A percentile compares a stretch with the other conserved stretches of the same genome.
Evolutionary conservation across 2,329 filamentous ascomycete genomes (phyloP).

Genomic region (Cladophialophora psammophila): DNA sequence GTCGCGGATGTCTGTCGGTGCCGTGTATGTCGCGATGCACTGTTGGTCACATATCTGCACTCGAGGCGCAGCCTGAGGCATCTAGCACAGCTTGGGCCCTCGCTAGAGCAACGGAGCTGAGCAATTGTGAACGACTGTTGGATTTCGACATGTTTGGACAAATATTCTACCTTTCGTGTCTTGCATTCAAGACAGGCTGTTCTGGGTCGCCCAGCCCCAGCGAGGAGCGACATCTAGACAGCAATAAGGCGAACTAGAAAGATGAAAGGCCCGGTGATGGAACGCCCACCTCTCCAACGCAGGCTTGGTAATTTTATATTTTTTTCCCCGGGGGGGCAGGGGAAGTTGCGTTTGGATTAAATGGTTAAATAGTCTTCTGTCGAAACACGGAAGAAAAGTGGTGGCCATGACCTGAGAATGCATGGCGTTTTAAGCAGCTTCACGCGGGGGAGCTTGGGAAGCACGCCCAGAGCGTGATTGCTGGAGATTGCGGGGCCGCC

Average conservation of each 20-base stretch:
- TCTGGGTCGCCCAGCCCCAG: slow-evolving; percentile 6
- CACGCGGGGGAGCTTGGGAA: too few species aligned
- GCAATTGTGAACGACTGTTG: background rate
- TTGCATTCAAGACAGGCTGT: slow-evolving; percentile 3
- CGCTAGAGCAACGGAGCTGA: slow-evolving; percentile 3
- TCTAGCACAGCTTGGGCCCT: background rate
- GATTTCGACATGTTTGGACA: background rate
- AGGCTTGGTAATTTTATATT: too few species aligned
- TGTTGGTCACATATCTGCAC: background rate
- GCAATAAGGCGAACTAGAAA: background rate
- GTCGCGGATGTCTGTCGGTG: background rate
- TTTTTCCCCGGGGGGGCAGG: too few species aligned
- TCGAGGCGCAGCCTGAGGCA: background rate
- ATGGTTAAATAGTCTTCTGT: too few species aligned
- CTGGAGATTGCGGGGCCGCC: too few species aligned
- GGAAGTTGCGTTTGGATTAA: too few species aligned
- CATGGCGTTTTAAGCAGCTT: too few species aligned
- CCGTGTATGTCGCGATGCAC: too few species aligned
- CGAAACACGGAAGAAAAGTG: too few species aligned
- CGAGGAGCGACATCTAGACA: background rate
- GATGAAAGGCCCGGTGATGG: background rate
- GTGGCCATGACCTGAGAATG: too few species aligned
- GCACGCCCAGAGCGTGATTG: too few species aligned
- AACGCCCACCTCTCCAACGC: too few species aligned
- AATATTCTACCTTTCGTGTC: slow-evolving; percentile 4